Percentiles rank a stretch among this genome's conserved stretches.
Conservation (phyloP, 257 asterid genomes). For the Salvia splendens region DNA sequence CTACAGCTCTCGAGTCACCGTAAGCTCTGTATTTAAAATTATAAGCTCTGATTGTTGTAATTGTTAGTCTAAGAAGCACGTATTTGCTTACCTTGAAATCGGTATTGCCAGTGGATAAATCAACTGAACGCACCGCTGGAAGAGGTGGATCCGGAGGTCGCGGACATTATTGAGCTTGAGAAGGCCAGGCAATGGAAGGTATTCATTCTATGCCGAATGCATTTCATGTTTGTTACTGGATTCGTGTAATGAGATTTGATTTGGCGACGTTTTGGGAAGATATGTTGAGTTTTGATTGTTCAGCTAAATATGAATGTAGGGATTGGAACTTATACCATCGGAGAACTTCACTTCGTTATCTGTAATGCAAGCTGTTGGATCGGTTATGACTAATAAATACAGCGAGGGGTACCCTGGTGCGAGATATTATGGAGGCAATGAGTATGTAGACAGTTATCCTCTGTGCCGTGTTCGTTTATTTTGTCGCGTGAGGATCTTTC, state of each 20-base stretch:
- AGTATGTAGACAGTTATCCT: constrained; percentile 49
- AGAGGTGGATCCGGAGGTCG: constrained; percentile 83
- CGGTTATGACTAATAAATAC: constrained; percentile 93
- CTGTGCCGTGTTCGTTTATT: constrained; percentile 4
- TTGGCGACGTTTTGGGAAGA: not conserved
- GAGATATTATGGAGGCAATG: constrained; percentile 96
- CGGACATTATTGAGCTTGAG: constrained; percentile 88
- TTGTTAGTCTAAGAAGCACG: constrained; percentile 26
- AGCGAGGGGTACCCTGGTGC: constrained; percentile 99
- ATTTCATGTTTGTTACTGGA: constrained; percentile 7
- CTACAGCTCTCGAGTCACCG: constrained; percentile 63
- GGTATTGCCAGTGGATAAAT: constrained; percentile 65
- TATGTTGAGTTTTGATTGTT: constrained; percentile 12
- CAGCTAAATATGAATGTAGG: constrained; percentile 45
- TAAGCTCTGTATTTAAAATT: constrained; percentile 22
- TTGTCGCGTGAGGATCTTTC: constrained; percentile 1
- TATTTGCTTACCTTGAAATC: constrained; percentile 34
- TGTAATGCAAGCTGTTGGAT: constrained; percentile 98
- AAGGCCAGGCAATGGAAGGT: constrained; percentile 99
- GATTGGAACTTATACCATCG: constrained; percentile 89
- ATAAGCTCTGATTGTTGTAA: not conserved
- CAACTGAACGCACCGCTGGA: constrained; percentile 79
- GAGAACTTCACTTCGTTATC: constrained; percentile 93
- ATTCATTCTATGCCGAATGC: not conserved
- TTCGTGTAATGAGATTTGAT: constrained; percentile 7